Percentiles rank a stretch among this genome's conserved stretches.
Evolutionary conservation across 2,329 filamentous ascomycete species (phyloP).

Genomic region (Trichoderma oligosporum): DNA sequence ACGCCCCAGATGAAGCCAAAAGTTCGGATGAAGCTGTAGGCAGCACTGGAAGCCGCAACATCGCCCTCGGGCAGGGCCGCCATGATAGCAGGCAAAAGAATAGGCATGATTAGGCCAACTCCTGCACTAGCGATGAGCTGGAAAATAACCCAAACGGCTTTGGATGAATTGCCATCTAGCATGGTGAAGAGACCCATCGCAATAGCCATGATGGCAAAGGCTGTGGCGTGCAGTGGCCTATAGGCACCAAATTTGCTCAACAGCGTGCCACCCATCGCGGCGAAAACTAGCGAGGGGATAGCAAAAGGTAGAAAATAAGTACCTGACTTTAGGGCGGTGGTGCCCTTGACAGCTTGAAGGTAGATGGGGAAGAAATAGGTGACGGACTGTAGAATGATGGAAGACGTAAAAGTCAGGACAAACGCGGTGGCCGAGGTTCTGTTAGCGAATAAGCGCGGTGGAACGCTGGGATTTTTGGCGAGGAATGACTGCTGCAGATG

Average conservation of each 20-base stretch:
- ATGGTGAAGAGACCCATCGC: background rate
- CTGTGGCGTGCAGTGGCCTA: background rate
- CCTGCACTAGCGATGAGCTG: background rate
- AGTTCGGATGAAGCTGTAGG: background rate
- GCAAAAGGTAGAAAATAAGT: background rate
- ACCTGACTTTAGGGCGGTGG: background rate
- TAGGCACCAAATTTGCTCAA: background rate
- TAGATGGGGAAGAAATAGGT: constrained; percentile 10
- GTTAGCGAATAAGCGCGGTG: background rate
- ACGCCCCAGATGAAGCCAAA: constrained; percentile 12
- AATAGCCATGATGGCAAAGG: background rate
- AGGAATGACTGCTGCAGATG: constrained; percentile 1
- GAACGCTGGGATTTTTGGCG: background rate
- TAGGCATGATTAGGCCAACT: background rate
- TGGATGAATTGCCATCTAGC: background rate
- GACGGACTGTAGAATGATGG: background rate
- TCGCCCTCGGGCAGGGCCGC: constrained; percentile 1
- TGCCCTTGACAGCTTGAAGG: constrained; percentile 1
- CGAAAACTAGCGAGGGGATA: background rate
- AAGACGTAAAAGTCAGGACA: background rate
- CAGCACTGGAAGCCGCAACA: background rate
- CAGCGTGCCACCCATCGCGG: background rate
- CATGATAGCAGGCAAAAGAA: background rate
- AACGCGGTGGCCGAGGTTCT: constrained; percentile 11
- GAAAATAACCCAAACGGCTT: background rate